phyloP scores from a whole-genome alignment of 225 moss, liverwort and hornwort genomes.

The Antitrichia curtipendula region DNA sequence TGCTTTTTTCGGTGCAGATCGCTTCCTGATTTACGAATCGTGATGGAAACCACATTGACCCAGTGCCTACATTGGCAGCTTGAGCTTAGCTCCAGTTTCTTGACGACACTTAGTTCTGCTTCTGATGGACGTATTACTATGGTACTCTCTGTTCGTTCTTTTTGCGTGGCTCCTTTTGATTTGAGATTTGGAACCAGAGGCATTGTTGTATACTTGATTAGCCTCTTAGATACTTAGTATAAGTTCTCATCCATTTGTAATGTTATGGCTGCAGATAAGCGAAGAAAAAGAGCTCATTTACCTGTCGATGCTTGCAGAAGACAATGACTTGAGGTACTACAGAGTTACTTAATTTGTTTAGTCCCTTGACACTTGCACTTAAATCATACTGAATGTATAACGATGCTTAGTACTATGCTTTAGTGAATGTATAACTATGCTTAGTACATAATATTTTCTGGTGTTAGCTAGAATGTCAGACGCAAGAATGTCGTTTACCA shows the following conservation, averaged over 20 bases:
- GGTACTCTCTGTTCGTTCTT: constrained; percentile 27
- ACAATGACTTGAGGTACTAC: constrained; percentile 41
- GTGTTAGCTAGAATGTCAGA: background rate
- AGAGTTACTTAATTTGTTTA: background rate
- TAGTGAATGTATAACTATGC: background rate
- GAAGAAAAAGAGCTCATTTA: constrained; percentile 61
- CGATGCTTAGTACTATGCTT: background rate
- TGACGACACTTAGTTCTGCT: constrained; percentile 44
- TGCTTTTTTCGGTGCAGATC: constrained; percentile 38
- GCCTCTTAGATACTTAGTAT: background rate
- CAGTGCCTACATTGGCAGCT: constrained; percentile 61
- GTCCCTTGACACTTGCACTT: background rate
- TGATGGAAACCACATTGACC: constrained; percentile 60
- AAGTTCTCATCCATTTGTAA: background rate
- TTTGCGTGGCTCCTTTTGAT: background rate
- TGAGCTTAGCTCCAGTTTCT: constrained; percentile 37
- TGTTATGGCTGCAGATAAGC: constrained; percentile 40
- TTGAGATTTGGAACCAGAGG: background rate
- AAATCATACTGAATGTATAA: background rate
- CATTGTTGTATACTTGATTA: background rate
- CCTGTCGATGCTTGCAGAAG: constrained; percentile 45
- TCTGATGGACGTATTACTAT: constrained; percentile 41
- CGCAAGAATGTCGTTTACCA: background rate
- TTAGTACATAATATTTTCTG: background rate
- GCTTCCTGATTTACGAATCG: constrained; percentile 70